Evolutionary conservation across 768 basidiomycete genomes (phyloP).

Genomic region (Boletus rufocinnamomeus): DNA sequence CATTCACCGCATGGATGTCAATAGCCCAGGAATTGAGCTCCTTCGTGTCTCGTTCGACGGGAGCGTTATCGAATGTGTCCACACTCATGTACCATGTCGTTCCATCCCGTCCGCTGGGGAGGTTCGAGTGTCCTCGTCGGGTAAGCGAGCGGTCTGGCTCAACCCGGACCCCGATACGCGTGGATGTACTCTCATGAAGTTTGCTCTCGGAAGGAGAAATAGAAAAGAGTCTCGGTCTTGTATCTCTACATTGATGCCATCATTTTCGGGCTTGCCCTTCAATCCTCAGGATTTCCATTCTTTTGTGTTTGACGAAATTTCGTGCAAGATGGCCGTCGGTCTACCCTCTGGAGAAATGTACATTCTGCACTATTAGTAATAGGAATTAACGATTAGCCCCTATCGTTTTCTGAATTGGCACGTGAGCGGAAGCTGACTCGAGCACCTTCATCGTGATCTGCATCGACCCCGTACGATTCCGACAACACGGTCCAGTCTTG

Average conservation of each 20-base stretch:
- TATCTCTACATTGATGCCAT: constrained; percentile 42
- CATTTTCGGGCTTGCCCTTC: constrained; percentile 53
- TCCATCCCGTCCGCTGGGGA: constrained; percentile 15
- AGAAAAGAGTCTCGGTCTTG: constrained; percentile 10
- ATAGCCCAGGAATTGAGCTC: constrained; percentile 3
- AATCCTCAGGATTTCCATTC: constrained; percentile 45
- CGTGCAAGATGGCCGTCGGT: constrained; percentile 51
- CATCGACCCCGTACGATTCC: constrained; percentile 2
- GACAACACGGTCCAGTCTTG: not conserved
- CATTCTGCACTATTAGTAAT: constrained; percentile 39
- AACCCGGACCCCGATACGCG: constrained; percentile 27
- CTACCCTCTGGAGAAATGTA: constrained; percentile 57
- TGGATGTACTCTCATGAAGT: constrained; percentile 52
- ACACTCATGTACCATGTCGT: constrained; percentile 9
- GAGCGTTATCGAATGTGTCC: not conserved
- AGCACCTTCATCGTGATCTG: constrained; percentile 2
- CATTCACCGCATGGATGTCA: not conserved
- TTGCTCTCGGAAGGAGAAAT: constrained; percentile 34
- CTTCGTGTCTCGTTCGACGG: constrained; percentile 19
- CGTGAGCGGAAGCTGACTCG: constrained; percentile 28
- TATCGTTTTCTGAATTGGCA: constrained; percentile 19
- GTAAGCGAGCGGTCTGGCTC: constrained; percentile 25
- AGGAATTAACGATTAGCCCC: constrained; percentile 13
- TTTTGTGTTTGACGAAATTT: constrained; percentile 57
- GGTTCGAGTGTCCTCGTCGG: constrained; percentile 21